Conservation (phyloP, 495 filamentous ascomycete genomes). For the Xylaria grammica region DNA sequence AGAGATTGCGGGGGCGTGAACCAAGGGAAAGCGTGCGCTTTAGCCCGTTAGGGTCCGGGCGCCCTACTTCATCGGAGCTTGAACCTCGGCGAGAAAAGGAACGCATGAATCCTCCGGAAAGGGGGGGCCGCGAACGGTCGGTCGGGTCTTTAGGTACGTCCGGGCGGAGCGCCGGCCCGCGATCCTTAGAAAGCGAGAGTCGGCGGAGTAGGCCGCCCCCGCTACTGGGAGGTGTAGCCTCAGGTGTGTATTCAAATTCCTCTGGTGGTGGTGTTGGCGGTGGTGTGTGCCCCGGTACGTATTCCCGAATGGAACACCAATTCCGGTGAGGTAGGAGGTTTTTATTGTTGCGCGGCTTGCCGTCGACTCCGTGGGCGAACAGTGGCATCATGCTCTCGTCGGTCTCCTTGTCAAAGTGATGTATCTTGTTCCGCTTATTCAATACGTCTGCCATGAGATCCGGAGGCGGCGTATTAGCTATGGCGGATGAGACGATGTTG, state of each 20-base stretch:
- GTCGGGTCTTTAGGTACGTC: slow-evolving; percentile 27
- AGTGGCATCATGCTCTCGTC: slow-evolving; percentile 96
- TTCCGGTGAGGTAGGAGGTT: slow-evolving; percentile 88
- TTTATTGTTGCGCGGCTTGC: slow-evolving; percentile 88
- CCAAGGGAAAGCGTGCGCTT: slow-evolving; percentile 68
- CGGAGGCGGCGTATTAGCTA: slow-evolving; percentile 86
- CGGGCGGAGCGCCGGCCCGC: slow-evolving; percentile 27
- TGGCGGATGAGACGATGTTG: slow-evolving; percentile 82
- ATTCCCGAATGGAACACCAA: slow-evolving; percentile 87
- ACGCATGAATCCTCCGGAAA: slow-evolving; percentile 40
- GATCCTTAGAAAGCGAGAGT: slow-evolving; percentile 42
- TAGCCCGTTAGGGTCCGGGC: slow-evolving; percentile 42
- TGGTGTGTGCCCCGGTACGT: slow-evolving; percentile 78
- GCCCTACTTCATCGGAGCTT: slow-evolving; percentile 25
- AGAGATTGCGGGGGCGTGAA: slow-evolving; percentile 50
- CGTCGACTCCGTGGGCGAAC: slow-evolving; percentile 86
- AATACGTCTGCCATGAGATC: slow-evolving; percentile 89
- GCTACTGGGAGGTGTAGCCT: slow-evolving; percentile 35
- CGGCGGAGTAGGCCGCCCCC: slow-evolving; percentile 42
- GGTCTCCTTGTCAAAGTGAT: slow-evolving; percentile 83
- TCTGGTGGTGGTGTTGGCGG: slow-evolving; percentile 62
- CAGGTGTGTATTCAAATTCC: slow-evolving; percentile 43
- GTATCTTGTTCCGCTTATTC: slow-evolving; percentile 91
- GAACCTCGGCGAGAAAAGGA: slow-evolving; percentile 46
- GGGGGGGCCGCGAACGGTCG: slow-evolving; percentile 40